Conservation (phyloP, 169 alveolate genomes). For the Miamiensis avidus region DNA sequence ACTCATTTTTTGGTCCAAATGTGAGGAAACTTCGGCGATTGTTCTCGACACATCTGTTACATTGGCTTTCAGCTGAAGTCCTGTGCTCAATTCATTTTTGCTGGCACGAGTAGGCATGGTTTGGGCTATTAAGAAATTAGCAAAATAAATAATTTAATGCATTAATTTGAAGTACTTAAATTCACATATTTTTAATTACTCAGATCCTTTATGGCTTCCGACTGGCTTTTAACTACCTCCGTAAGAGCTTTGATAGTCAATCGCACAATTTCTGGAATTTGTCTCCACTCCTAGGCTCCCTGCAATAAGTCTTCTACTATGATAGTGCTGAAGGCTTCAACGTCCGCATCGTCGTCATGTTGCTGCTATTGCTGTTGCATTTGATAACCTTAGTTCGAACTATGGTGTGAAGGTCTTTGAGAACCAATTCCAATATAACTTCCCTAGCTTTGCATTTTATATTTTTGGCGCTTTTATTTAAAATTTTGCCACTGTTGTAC, state of each 20-base stretch:
- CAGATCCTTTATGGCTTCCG: conserved; percentile 62
- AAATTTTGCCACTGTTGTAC: too few relatives aligned
- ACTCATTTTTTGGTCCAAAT: conserved; percentile 65
- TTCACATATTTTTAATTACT: conserved; percentile 28
- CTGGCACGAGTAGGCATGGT: conserved; percentile 29
- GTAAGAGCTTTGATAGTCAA: conserved; percentile 68
- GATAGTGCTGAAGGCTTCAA: background rate
- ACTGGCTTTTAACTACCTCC: conserved; percentile 56
- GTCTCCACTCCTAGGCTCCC: conserved; percentile 66
- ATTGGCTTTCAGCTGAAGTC: conserved; percentile 66
- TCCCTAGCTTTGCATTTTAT: too few relatives aligned
- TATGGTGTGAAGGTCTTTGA: background rate
- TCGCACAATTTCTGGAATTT: conserved; percentile 67
- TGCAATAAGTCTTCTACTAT: background rate
- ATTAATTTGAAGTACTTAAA: background rate
- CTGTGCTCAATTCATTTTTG: conserved; percentile 50
- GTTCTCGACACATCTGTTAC: conserved; percentile 72
- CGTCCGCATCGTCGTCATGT: background rate
- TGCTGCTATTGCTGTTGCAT: background rate
- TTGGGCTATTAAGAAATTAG: background rate
- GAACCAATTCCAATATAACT: too few relatives aligned
- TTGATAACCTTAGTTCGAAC: background rate
- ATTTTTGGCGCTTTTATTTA: too few relatives aligned
- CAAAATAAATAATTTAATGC: too few relatives aligned
- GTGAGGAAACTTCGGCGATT: conserved; percentile 70